Evolutionary conservation across 805 yeast genomes (phyloP).

Genomic region (Hagleromyces aurorensis): DNA sequence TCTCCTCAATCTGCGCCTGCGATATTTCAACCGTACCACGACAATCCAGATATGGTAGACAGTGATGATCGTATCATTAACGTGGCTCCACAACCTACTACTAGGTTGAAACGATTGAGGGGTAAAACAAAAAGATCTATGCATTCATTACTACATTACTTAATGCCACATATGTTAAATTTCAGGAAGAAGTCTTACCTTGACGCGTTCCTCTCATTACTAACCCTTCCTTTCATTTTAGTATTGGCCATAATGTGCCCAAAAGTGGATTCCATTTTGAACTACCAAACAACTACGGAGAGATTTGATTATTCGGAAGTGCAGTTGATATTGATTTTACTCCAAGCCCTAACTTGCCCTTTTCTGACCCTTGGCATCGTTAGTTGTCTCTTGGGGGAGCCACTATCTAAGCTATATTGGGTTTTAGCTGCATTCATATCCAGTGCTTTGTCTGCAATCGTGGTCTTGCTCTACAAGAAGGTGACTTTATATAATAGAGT

Average conservation of each 20-base stretch:
- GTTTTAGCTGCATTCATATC: slow-evolving; percentile 9
- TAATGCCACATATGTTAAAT: slow-evolving; percentile 30
- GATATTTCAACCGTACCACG: slow-evolving; percentile 20
- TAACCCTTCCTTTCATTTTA: slow-evolving; percentile 32
- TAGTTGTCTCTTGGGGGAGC: slow-evolving; percentile 13
- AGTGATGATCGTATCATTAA: not conserved
- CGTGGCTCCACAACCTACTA: slow-evolving; percentile 3
- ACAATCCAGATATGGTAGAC: slow-evolving; percentile 12
- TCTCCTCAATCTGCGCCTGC: slow-evolving; percentile 22
- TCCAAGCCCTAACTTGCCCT: slow-evolving; percentile 31
- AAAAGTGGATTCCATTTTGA: slow-evolving; percentile 19
- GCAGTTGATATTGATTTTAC: slow-evolving; percentile 19
- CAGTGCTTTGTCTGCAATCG: slow-evolving; percentile 6
- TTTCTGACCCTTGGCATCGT: slow-evolving; percentile 15
- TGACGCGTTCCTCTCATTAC: slow-evolving; percentile 25
- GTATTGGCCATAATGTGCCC: slow-evolving; percentile 33
- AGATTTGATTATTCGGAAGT: slow-evolving; percentile 14
- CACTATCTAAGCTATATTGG: slow-evolving; percentile 9
- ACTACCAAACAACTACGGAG: slow-evolving; percentile 19
- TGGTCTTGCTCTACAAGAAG: slow-evolving; percentile 11
- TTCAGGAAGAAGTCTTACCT: slow-evolving; percentile 20
- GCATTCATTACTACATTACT: slow-evolving; percentile 8
- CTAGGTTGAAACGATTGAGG: not conserved
- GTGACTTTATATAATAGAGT: slow-evolving; percentile 15
- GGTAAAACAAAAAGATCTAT: slow-evolving; percentile 5